Conservation (phyloP, 23 red algal genomes). For the Cyanidiococcus yangmingshanensis region DNA sequence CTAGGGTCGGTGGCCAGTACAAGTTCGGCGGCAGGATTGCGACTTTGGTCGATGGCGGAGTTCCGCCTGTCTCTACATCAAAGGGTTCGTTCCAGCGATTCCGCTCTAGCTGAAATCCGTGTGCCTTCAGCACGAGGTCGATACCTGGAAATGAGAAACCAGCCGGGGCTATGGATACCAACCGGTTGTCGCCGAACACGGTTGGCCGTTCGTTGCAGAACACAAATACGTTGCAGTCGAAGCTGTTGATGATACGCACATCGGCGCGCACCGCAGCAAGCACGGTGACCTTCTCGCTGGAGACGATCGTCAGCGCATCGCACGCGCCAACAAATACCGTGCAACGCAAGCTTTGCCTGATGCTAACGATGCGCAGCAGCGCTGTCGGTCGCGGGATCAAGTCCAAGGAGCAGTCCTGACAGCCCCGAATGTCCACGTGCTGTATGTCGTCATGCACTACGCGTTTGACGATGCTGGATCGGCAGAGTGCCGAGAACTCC, state of each 20-base stretch:
- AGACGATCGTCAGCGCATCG: background rate
- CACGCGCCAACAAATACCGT: background rate
- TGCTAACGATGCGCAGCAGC: background rate
- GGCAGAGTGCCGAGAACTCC: no score
- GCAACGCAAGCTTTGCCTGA: background rate
- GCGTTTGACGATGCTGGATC: no score
- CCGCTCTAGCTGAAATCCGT: background rate
- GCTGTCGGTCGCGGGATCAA: background rate
- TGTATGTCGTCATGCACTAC: no score
- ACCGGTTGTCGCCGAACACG: conserved; percentile 8
- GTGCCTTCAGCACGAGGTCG: background rate
- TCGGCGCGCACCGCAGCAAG: background rate
- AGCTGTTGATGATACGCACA: background rate
- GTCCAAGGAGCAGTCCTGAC: background rate
- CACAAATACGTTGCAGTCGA: background rate
- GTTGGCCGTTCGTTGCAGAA: background rate
- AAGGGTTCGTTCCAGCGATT: background rate
- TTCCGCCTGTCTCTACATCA: background rate
- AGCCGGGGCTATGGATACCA: background rate
- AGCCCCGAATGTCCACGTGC: background rate
- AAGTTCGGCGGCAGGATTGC: background rate
- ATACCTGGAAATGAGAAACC: background rate
- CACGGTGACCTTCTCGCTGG: background rate
- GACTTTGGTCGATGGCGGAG: background rate
- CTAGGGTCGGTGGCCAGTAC: background rate